These are phyloP conservation scores for Cryptosporidium muris DNA, from an alignment of 169 alveolate species.

Conservation along the genomic window DNA sequence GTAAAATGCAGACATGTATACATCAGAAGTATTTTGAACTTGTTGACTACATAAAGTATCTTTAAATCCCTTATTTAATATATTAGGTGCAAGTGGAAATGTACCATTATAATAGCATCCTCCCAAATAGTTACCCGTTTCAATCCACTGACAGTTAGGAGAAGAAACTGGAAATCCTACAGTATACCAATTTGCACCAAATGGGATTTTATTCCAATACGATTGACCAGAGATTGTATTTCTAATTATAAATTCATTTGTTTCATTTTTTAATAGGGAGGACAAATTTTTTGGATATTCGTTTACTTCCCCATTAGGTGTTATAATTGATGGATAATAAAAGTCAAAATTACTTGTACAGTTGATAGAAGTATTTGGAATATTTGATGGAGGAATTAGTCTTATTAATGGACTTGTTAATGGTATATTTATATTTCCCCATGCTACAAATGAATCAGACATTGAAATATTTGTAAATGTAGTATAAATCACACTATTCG, in stretches of 20 bases:
- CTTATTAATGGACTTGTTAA: constrained; percentile 60
- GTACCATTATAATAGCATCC: constrained; percentile 66
- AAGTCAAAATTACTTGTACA: constrained; percentile 70
- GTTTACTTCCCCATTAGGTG: constrained; percentile 17
- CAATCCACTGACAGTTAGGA: constrained; percentile 67
- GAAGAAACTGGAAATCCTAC: constrained; percentile 65
- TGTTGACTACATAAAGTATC: constrained; percentile 33
- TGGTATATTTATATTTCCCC: constrained; percentile 56
- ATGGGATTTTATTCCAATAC: constrained; percentile 66
- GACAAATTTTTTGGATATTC: constrained; percentile 26
- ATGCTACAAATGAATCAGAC: constrained; percentile 36
- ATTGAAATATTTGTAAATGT: constrained; percentile 57
- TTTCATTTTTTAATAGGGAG: constrained; percentile 8
- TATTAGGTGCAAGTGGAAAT: constrained; percentile 61
- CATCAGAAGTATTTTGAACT: constrained; percentile 30
- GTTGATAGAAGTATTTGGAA: constrained; percentile 19
- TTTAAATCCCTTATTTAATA: constrained; percentile 27
- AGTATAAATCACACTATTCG: constrained; percentile 46
- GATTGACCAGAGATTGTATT: constrained; percentile 54
- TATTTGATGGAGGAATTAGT: constrained; percentile 62
- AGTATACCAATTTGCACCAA: constrained; percentile 64
- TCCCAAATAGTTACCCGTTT: constrained; percentile 52
- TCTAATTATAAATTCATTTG: constrained; percentile 7
- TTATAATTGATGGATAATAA: constrained; percentile 51
- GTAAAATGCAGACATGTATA: constrained; percentile 54